Evolutionary conservation across 495 filamentous ascomycete genomes (phyloP), one percentile per base, ranked within the genome.

Genomic region (Penicilliopsis zonata): DNA sequence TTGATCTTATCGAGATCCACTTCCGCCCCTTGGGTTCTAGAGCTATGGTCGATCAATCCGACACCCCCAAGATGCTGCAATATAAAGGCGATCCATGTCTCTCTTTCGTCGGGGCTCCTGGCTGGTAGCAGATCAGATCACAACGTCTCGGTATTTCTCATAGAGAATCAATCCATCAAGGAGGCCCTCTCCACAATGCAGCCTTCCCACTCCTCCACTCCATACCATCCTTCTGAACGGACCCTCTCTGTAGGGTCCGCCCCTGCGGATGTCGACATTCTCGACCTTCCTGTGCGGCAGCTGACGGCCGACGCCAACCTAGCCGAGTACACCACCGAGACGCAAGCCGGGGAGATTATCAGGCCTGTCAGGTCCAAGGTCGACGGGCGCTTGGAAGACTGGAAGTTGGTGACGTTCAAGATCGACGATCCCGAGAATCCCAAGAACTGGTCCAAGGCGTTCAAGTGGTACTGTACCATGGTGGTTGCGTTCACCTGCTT

Each of bases 381-480:
- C 9, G 62, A 68, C 2, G 70, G 72, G 24, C 46, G 64, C 31
- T 50, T 68, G 16, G 59, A 63, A 31, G 63, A 66, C 25, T 82
- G 77, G 63, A 81, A 82, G 43, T 57, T 88, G 15, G 82, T 88
- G 15, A 78, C 74, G 0, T 88, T 83, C 50, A 62, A 56, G 6
- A 65, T 77, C 34, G 59, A 69, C 18, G 75, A 80, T 33, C 58
- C 62, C 2, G 63, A 67, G 21, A 76, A 78, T 33, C 75, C 75
- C 0, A 67, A 69, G 42, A 73, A 78, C 45, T 80, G 74, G 75
- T 55, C 64, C 0, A 61, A 59, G 10, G 22, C 31, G 3, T 59
- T 56, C 17, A 81, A 81, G 54, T 86, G 80, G 80, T 66, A 69
- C n/a, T 70, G 70, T 13, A 80, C 77, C 1, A 55, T 68, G 44